Base-by-base conservation (phyloP, 257 asterid species). In the Ilex aquifolium region DNA sequence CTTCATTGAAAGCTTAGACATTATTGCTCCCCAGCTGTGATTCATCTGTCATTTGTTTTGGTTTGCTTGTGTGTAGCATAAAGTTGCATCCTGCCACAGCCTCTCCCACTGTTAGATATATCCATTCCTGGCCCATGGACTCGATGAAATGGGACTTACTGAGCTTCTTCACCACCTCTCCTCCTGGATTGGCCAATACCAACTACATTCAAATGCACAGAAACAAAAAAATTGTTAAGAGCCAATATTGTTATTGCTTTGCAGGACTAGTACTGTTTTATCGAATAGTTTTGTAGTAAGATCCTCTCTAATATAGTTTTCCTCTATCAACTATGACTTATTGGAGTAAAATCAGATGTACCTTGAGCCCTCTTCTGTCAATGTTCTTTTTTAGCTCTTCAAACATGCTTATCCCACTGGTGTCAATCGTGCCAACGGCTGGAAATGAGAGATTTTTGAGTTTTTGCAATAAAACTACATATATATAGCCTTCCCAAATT, bases 351-450 rank as follows among this genome's bases (percentile, higher is more conserved):
- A 53, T 2, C 11, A 21, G 11, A 15, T 7, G 15, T 53, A 53
- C 57, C 57, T 53, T 53, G 57, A 53, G 27, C 31, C 15, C 57
- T 53, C 57, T 53, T 53, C 57, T 15, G 31, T 53, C 57, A 14
- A 53, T 53, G 57, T 3, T 53, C 6, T 53, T 53, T 17, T n/a
- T 53, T 1, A 53, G 30, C 30, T 53, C 57, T n/a, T 53, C 30
- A n/a, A 53, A 10, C 57, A 53, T 53, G 57, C 57, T 53, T 6
- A 53, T n/a, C 11, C 57, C 57, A 53, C 57, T 53, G 5, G 57
- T 53, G 11, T 53, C 57, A 53, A 53, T 53, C n/a, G 57, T 53
- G 11, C 57, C 57, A n/a, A 53, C 30, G 15, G 57, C 57, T 53
- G 57, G 4, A 2, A 15, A 53, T 3, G 0, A 46, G 1, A 46